Evolutionary conservation across 1,284 basidiomycete genomes (phyloP).

Genomic region (Termitomyces sp.): DNA sequence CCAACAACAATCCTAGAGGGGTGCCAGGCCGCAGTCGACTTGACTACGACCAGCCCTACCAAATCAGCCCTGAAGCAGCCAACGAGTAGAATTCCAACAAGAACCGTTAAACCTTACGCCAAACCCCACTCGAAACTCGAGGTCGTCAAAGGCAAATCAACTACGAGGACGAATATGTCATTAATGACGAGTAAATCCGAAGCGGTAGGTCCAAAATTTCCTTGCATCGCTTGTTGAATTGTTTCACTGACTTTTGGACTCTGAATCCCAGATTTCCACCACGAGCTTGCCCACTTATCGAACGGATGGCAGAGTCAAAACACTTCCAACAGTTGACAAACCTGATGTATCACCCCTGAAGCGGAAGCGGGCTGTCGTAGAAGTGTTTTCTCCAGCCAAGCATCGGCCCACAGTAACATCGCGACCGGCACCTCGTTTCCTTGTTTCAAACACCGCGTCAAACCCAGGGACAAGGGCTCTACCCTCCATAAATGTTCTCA

Average conservation of each 20-base stretch:
- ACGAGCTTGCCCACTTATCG: neutral
- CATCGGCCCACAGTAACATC: slow-evolving; percentile 24
- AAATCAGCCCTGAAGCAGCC: slow-evolving; percentile 51
- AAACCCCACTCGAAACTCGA: slow-evolving; percentile 29
- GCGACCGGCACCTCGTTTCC: slow-evolving; percentile 24
- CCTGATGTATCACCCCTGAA: slow-evolving; percentile 23
- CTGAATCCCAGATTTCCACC: neutral
- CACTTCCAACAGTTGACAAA: neutral
- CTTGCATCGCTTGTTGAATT: neutral
- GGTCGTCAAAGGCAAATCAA: slow-evolving; percentile 14
- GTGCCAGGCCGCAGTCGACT: slow-evolving; percentile 10
- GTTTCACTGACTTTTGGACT: neutral
- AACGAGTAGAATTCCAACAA: slow-evolving; percentile 57
- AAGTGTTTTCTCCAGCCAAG: slow-evolving; percentile 21
- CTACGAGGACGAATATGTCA: slow-evolving; percentile 15
- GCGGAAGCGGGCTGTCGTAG: slow-evolving; percentile 31
- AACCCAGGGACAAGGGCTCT: slow-evolving; percentile 2
- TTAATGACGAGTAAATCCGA: slow-evolving; percentile 3
- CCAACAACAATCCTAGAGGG: slow-evolving; percentile 28
- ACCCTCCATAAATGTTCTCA: slow-evolving; percentile 2
- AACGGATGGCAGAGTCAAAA: neutral
- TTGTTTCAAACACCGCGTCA: slow-evolving; percentile 11
- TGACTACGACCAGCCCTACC: slow-evolving; percentile 8
- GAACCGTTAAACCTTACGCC: slow-evolving; percentile 62
- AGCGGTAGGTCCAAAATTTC: slow-evolving; percentile 1